A percentile compares a stretch with the other conserved stretches of the same genome.
These are phyloP conservation scores for Fusarium liriodendri DNA, from an alignment of 2,329 filamentous ascomycete genomes.

Conservation along the genomic window DNA sequence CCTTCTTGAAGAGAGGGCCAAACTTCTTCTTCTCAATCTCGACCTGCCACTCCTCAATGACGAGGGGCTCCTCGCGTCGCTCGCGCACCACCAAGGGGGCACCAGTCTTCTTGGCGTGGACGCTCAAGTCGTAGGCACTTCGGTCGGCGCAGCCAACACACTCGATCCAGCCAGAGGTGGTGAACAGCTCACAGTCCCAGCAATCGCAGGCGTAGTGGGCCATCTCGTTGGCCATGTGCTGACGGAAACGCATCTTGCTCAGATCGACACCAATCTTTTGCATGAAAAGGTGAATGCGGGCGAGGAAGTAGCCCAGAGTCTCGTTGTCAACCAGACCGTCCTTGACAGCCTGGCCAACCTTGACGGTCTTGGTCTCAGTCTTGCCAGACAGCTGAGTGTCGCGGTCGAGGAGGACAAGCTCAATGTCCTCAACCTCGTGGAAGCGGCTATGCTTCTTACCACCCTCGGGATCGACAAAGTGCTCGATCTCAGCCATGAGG, in stretches of 20 bases:
- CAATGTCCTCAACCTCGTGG: constrained; percentile 82
- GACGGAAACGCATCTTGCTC: constrained; percentile 92
- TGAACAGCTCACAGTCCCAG: constrained; percentile 95
- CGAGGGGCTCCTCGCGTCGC: constrained; percentile 79
- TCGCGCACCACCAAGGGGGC: constrained; percentile 87
- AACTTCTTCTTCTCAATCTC: constrained; percentile 96
- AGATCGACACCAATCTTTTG: constrained; percentile 87
- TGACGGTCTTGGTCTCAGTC: constrained; percentile 77
- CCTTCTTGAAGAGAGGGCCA: constrained; percentile 94
- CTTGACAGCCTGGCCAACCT: constrained; percentile 88
- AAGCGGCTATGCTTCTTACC: constrained; percentile 96
- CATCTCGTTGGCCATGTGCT: constrained; percentile 87
- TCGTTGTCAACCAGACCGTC: constrained; percentile 92
- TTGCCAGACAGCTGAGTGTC: constrained; percentile 88
- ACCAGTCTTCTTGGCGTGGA: constrained; percentile 93
- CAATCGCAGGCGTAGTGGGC: constrained; percentile 96
- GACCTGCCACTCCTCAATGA: constrained; percentile 87
- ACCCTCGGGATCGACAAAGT: constrained; percentile 93
- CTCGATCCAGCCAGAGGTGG: constrained; percentile 96
- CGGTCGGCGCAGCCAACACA: constrained; percentile 97
- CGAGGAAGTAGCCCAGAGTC: constrained; percentile 97
- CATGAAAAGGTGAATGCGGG: constrained; percentile 91
- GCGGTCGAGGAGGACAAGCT: constrained; percentile 86
- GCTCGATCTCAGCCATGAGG: constrained; percentile 98
- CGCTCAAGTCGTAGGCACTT: constrained; percentile 92